A percentile compares a stretch with the other conserved stretches of the same genome.
Evolutionary conservation across 257 asterid genomes (phyloP).

Genomic region (Primulina huaijiensis): DNA sequence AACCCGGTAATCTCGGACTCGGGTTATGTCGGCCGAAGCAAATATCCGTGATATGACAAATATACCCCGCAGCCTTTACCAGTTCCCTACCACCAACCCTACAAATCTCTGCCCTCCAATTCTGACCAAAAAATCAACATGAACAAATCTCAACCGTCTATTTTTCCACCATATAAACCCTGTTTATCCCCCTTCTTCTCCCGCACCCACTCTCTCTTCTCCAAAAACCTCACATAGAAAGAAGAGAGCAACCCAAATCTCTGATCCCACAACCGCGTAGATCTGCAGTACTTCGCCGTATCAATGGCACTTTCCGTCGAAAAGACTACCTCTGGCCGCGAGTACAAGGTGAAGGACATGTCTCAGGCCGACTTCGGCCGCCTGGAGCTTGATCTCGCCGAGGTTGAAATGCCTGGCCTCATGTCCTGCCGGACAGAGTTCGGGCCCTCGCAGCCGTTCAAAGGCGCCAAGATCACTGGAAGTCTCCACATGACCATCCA

Average conservation of each 20-base stretch:
- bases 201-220: not conserved
- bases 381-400: not conserved
- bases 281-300: no score
- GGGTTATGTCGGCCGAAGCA: no score
- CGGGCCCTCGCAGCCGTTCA: constrained; percentile 43
- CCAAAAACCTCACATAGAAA: not conserved
- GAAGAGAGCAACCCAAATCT: not conserved
- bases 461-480: constrained; percentile 45
- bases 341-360: not conserved
- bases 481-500: constrained; percentile 45
- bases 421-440: constrained; percentile 43
- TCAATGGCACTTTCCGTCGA: not conserved
- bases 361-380: not conserved
- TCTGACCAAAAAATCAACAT: not conserved
- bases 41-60: no score
- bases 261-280: not conserved
- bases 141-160: no score
- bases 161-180: not conserved
- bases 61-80: not conserved
- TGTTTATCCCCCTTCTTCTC: not conserved
- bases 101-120: not conserved
- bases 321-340: not conserved
- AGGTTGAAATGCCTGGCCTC: constrained; percentile 34
- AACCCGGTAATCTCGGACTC: no score
- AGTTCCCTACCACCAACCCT: not conserved